A percentile compares a stretch with the other conserved stretches of the same genome.
phyloP scores from a whole-genome alignment of 2,329 filamentous ascomycete genomes.

The Fusarium sp. region DNA sequence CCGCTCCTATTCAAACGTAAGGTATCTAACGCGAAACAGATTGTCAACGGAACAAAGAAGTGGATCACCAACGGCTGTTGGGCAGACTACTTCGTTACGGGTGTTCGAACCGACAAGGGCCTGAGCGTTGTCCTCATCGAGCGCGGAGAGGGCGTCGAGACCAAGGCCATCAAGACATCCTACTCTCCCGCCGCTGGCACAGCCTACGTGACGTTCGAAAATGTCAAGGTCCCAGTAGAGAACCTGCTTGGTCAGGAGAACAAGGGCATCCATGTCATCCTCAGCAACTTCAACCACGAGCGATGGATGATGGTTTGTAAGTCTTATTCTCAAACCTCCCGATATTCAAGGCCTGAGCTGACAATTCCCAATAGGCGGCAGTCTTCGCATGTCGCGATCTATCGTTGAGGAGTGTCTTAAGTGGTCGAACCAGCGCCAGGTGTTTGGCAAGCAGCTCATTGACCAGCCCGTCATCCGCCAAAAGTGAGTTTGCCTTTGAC shows the following conservation, averaged over 20 bases:
- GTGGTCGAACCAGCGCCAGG: constrained; percentile 87
- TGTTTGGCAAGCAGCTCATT: constrained; percentile 85
- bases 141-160: constrained; percentile 79
- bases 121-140: constrained; percentile 82
- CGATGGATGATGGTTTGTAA: constrained; percentile 79
- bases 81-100: constrained; percentile 85
- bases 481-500: constrained; percentile 65
- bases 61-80: constrained; percentile 89
- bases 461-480: constrained; percentile 86
- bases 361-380: constrained; percentile 55
- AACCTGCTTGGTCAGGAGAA: constrained; percentile 85
- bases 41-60: constrained; percentile 82
- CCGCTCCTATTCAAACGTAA: neutral
- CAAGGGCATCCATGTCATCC: constrained; percentile 86
- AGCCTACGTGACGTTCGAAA: constrained; percentile 83
- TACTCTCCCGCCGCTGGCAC: constrained; percentile 86
- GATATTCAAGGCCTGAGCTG: neutral
- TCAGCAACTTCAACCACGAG: constrained; percentile 92
- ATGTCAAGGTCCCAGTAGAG: constrained; percentile 84
- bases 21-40: constrained; percentile 43
- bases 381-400: constrained; percentile 72
- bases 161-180: constrained; percentile 81
- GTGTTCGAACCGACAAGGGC: constrained; percentile 82
- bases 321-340: constrained; percentile 34
- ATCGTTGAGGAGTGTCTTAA: constrained; percentile 88